Evolutionary conservation across 192 early-diverging fungal genomes (phyloP).

Genomic region (Backusella morwellensis): DNA sequence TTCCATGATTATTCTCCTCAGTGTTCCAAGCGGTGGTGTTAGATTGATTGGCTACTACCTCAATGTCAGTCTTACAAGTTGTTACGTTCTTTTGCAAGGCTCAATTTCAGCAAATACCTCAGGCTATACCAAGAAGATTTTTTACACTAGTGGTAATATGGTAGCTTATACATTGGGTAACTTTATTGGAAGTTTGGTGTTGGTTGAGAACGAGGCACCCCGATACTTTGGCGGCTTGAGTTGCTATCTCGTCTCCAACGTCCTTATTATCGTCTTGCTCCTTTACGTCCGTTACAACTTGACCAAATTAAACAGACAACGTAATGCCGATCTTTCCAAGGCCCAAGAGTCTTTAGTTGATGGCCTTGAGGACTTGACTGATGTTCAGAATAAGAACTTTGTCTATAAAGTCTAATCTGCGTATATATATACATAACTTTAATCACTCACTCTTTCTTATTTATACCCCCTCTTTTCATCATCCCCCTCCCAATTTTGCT

Average conservation of each 20-base stretch:
- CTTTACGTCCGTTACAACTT: not conserved
- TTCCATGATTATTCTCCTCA: slow-evolving; percentile 8
- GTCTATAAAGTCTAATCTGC: slow-evolving; percentile 5
- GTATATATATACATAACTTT: not conserved
- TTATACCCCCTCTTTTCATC: not conserved
- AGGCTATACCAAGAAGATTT: slow-evolving; percentile 17
- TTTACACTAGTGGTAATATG: slow-evolving; percentile 3
- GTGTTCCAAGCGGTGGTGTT: not conserved
- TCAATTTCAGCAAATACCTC: not conserved
- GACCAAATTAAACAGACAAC: not conserved
- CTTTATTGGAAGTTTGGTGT: slow-evolving; percentile 11
- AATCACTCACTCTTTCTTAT: not conserved
- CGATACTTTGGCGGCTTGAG: slow-evolving; percentile 12
- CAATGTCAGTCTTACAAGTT: not conserved
- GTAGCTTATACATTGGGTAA: slow-evolving; percentile 21
- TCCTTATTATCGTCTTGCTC: not conserved
- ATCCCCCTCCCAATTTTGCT: not conserved
- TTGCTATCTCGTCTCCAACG: not conserved
- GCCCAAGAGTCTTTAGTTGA: not conserved
- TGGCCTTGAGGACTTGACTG: slow-evolving; percentile 9
- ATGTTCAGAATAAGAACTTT: slow-evolving; percentile 12
- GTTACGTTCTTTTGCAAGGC: not conserved
- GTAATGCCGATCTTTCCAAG: not conserved
- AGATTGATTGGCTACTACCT: slow-evolving; percentile 20
- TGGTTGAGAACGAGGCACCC: slow-evolving; percentile 13